Base-by-base conservation (phyloP, 192 early-diverging fungal genomes). In the Dispira simplex region DNA sequence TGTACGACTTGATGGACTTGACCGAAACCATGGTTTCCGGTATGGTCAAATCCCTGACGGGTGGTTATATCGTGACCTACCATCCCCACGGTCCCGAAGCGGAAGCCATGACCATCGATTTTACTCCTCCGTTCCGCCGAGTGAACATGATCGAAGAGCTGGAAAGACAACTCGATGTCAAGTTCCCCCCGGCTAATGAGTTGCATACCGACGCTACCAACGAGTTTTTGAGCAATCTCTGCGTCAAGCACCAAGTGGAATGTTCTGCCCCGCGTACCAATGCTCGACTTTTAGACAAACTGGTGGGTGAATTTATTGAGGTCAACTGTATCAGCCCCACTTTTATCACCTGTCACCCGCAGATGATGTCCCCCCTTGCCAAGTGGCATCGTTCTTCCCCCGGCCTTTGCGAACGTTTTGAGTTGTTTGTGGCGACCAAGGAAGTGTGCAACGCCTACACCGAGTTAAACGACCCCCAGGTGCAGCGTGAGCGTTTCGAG, bases 361-460 rank as follows among this genome's bases (percentile, higher is more conserved):
- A 89, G 78, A 92, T 99, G 86, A 99, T 99, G 96, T 95, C 92
- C 54, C 96, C 96, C 39, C 77, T 99, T 45, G 95, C 96, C 74
- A 99, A 99, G 87, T 85, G 85, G 63, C 95, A 98, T 71, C 89
- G 96, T 63, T 81, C 82, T 44, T 79, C 79, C 55, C 77, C 86
- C 46, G 96, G 96, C 46, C 78, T 98, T 44, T 95, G 91, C 81
- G 95, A 98, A 75, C 91, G 95, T 49, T 98, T 98, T 69, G 95
- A 98, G 80, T 85, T 91, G 69, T 98, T 98, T 71, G 93, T 99
- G 8, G 94, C 92, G 63, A 95, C 92, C 75, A 99, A 97, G 87
- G 96, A 99, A 72, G 82, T 99, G 57, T 92, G 90, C 81, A 99
- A 99, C 67, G 90, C 94, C 25, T 99, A 97, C 86, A 99, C 96